A percentile compares a stretch with the other conserved stretches of the same genome.
Evolutionary conservation across 495 filamentous ascomycete species (phyloP).

Genomic region (Sordaria brevicollis): DNA sequence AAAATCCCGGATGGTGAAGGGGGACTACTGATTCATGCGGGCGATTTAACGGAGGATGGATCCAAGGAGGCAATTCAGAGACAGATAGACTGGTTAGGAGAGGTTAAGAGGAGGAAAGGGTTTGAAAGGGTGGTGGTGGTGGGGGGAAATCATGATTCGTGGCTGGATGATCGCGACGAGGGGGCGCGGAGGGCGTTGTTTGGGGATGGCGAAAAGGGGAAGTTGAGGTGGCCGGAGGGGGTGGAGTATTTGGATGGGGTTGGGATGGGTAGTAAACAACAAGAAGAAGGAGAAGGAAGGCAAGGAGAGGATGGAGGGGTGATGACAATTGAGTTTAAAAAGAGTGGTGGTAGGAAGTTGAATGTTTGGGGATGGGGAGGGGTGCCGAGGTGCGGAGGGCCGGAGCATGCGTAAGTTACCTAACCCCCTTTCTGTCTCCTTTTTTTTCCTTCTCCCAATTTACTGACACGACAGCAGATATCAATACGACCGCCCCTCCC

Average conservation of each 20-base stretch:
- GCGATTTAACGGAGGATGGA: slow-evolving; percentile 71
- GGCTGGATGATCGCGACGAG: slow-evolving; percentile 47
- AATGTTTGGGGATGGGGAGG: slow-evolving; percentile 45
- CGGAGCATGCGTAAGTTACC: slow-evolving; percentile 45
- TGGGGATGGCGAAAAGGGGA: slow-evolving; percentile 18
- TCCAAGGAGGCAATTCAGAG: slow-evolving; percentile 60
- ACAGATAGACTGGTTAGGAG: slow-evolving; percentile 68
- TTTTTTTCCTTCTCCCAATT: neutral
- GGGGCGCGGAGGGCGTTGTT: slow-evolving; percentile 21
- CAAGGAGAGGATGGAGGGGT: slow-evolving; percentile 30
- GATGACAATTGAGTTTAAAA: slow-evolving; percentile 34
- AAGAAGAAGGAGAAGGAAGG: slow-evolving; percentile 29
- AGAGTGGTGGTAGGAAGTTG: slow-evolving; percentile 34
- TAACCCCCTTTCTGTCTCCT: neutral
- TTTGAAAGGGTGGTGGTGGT: slow-evolving; percentile 44
- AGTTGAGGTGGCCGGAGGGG: slow-evolving; percentile 31
- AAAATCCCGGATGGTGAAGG: slow-evolving; percentile 70
- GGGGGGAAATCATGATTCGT: slow-evolving; percentile 82
- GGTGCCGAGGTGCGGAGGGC: slow-evolving; percentile 39
- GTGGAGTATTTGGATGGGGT: slow-evolving; percentile 43
- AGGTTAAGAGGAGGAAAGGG: slow-evolving; percentile 50
- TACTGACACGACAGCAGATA: slow-evolving; percentile 22
- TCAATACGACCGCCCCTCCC: slow-evolving; percentile 31
- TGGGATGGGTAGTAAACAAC: slow-evolving; percentile 34
- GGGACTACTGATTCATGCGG: slow-evolving; percentile 82